phyloP scores from a whole-genome alignment of 1,139 yeast genomes.

The Scheffersomyces cryptocercus region DNA sequence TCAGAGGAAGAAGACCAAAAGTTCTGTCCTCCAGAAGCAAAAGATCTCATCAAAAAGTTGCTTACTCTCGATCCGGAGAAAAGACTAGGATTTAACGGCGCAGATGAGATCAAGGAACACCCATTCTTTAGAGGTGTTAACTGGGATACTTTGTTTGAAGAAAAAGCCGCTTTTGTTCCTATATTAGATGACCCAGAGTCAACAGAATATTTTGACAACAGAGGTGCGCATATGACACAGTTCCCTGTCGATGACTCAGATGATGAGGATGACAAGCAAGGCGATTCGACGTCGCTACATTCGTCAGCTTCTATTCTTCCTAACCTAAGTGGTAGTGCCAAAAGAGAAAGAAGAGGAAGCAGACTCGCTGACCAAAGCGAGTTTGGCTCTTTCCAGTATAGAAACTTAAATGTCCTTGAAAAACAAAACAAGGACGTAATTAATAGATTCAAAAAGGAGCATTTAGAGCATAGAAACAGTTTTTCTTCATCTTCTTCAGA shows the following conservation, averaged over 20 bases:
- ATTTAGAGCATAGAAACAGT: conserved; percentile 55
- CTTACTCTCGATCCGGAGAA: conserved; percentile 61
- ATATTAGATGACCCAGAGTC: conserved; percentile 76
- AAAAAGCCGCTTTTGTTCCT: conserved; percentile 86
- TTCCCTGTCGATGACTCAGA: conserved; percentile 56
- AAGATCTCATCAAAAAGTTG: conserved; percentile 66
- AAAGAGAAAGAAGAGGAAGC: conserved; percentile 63
- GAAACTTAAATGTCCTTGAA: conserved; percentile 87
- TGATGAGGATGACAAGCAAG: conserved; percentile 22
- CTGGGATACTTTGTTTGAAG: conserved; percentile 76
- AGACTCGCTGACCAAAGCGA: conserved; percentile 74
- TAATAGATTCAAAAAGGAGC: conserved; percentile 81
- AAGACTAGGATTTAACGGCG: conserved; percentile 76
- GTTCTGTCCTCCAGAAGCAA: conserved; percentile 66
- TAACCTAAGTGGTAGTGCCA: conserved; percentile 12
- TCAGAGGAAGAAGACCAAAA: conserved; percentile 49
- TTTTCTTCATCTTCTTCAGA: conserved; percentile 48
- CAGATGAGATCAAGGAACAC: conserved; percentile 75
- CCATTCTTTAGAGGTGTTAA: conserved; percentile 70
- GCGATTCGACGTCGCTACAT: background rate
- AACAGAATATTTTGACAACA: conserved; percentile 85
- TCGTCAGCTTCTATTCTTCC: background rate
- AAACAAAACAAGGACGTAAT: conserved; percentile 94
- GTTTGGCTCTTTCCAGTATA: conserved; percentile 90
- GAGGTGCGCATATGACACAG: conserved; percentile 78